These are phyloP conservation scores for Microbotryum lychnidis-dioicae DNA, from an alignment of 1,284 basidiomycete species.

Conservation along the genomic window DNA sequence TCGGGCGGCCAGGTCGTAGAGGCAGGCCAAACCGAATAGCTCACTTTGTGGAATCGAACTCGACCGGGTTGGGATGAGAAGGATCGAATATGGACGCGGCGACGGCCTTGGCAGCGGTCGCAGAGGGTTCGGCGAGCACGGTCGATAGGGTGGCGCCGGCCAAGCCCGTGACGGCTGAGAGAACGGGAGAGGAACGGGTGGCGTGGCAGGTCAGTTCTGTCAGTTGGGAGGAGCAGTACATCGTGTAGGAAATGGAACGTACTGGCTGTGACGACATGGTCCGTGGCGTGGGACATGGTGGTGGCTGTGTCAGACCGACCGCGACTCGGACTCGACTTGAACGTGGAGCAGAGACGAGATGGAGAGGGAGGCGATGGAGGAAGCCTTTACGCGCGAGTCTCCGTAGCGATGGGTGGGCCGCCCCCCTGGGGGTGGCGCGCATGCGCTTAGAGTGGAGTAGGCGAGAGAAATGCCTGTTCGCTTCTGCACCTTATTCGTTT, in stretches of 20 bases:
- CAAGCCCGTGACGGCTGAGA: slow-evolving; percentile 17
- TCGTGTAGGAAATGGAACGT: not conserved
- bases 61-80: slow-evolving; percentile 13
- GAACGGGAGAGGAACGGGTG: not conserved
- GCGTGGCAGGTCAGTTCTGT: not conserved
- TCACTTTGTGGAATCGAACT: slow-evolving; percentile 15
- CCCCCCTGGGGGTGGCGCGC: too few species aligned
- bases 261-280: slow-evolving; percentile 20
- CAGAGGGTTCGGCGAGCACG: slow-evolving; percentile 1
- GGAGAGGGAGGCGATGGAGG: not conserved
- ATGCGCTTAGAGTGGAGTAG: too few species aligned
- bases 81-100: slow-evolving; percentile 29
- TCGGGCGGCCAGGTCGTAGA: not conserved
- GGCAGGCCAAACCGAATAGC: not conserved
- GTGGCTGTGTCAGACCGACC: not conserved
- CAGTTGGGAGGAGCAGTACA: not conserved
- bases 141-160: slow-evolving; percentile 13
- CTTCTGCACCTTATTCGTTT: too few species aligned
- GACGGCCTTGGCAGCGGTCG: not conserved
- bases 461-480: too few species aligned
- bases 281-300: not conserved
- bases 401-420: too few species aligned
- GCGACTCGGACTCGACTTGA: too few species aligned
- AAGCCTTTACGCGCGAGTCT: not conserved
- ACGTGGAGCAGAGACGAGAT: not conserved